Evolutionary conservation across 2,329 filamentous ascomycete species (phyloP), one percentile per base, ranked within the genome.

Genomic region (Cladophialophora carrionii): DNA sequence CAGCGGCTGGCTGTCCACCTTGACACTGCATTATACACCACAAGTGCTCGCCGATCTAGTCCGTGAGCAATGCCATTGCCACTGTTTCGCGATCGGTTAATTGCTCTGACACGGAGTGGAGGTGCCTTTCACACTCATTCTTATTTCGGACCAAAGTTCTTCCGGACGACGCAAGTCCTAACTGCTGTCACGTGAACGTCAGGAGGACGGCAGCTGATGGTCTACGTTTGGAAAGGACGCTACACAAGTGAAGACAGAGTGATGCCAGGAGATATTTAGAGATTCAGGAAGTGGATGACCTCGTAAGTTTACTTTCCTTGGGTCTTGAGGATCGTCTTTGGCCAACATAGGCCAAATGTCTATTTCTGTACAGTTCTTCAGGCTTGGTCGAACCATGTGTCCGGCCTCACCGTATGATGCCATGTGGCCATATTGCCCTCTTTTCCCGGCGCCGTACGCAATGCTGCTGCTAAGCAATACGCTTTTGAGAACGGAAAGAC

Each of bases 1-100:
- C 68, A 62, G 67, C 41, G 66, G 64, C 66, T 53, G 24, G 56
- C 8, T 22, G 52, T 41, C 54, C 20, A 31, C 32, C 63, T 26
- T 17, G 52, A 61, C 49, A 41, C 68, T 67, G 64, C 68, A 70
- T 70, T 62, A 46, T 68, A 56, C 37, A 61, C 32, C 29, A 57
- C 26, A 12, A 22, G 26, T 43, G 26, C 31, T 58, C 10, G 17
- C 29, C 24, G 29, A 34, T 8, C 24, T 29, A 54, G 29, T 7
- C 14, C 8, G 14, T n/a, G 12, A 31, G 8, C 3, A 34, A 10
- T 54, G 12, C 26, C 52, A 29, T 34, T 32, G 52, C 52, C 51
- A 31, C 31, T 17, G 26, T 22, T 26, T 22, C 31, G 31, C 8
- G 56, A 14, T 22, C n/a, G 41, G 10, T 49, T 12, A 26, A 46